phyloP scores from a whole-genome alignment of 345 rosid genomes.

The Eucalyptus erythrocorys region DNA sequence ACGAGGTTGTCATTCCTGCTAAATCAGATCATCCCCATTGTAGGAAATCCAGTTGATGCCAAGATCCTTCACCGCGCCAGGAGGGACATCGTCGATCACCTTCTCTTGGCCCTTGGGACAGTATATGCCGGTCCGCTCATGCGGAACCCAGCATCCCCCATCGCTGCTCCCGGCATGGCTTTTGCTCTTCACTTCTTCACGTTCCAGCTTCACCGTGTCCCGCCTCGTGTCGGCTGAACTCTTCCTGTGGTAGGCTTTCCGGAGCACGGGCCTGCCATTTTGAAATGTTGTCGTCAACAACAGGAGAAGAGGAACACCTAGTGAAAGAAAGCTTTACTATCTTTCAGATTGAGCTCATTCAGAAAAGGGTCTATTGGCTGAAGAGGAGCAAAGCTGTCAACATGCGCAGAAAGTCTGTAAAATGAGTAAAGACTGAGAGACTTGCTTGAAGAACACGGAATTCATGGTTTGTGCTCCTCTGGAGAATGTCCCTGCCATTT shows the following conservation, averaged over 20 bases:
- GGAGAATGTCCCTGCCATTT: conserved; percentile 10
- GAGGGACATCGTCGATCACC: conserved; percentile 25
- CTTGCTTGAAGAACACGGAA: conserved; percentile 23
- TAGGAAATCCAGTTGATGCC: conserved; percentile 1
- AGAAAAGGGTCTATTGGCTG: not conserved
- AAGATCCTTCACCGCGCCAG: conserved; percentile 9
- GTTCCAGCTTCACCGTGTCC: conserved; percentile 2
- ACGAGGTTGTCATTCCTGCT: not conserved
- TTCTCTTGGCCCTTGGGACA: conserved; percentile 44
- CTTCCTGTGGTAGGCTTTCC: conserved; percentile 16
- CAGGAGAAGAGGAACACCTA: not conserved
- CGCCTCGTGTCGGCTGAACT: not conserved
- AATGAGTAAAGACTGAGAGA: not conserved
- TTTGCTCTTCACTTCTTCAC: conserved; percentile 8
- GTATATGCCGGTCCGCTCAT: conserved; percentile 23
- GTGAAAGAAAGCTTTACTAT: not conserved
- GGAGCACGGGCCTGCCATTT: conserved; percentile 9
- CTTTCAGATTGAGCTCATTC: not conserved
- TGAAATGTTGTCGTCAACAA: not conserved
- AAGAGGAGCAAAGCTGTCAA: not conserved
- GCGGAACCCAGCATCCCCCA: conserved; percentile 16
- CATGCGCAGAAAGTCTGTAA: not conserved
- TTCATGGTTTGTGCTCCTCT: conserved; percentile 23
- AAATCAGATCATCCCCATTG: not conserved
- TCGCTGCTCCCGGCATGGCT: not conserved